Conservation (phyloP, 306 rosid genomes). For the Quercus alba region DNA sequence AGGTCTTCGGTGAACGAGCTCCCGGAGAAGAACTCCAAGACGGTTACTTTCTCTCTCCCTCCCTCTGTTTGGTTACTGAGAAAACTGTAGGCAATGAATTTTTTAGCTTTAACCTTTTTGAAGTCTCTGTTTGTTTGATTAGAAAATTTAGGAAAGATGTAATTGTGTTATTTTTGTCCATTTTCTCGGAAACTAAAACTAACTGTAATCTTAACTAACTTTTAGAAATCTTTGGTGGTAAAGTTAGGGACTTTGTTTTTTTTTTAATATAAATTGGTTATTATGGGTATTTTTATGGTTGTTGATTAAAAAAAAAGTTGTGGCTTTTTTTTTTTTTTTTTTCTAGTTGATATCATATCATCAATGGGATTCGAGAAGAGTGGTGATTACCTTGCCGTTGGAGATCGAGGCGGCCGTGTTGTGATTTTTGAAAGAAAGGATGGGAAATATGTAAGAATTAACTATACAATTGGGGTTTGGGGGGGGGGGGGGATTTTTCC, state of each 20-base stretch:
- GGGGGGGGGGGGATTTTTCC: too few relatives aligned
- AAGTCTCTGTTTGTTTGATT: conserved; percentile 6
- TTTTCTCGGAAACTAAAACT: not conserved
- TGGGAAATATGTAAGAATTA: conserved; percentile 46
- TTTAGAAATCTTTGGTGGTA: not conserved
- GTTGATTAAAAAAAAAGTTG: not conserved
- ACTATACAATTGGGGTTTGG: not conserved
- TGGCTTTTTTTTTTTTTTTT: not conserved
- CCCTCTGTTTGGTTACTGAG: not conserved
- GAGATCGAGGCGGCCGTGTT: conserved; percentile 79
- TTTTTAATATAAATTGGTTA: not conserved
- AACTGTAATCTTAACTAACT: not conserved
- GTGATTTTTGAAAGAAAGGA: conserved; percentile 51
- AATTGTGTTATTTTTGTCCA: not conserved
- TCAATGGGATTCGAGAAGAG: conserved; percentile 56
- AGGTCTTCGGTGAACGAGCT: conserved; percentile 49
- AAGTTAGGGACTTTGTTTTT: not conserved
- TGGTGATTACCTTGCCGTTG: conserved; percentile 69
- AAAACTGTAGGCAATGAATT: not conserved
- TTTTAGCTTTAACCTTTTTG: not conserved
- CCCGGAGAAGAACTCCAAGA: conserved; percentile 44
- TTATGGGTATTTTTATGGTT: not conserved
- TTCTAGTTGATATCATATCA: conserved; percentile 49
- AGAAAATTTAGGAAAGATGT: not conserved
- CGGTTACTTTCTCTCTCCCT: conserved; percentile 24